Evolutionary conservation across 2,329 filamentous ascomycete species (phyloP).

Genomic region (Dactylellina drechsleri): DNA sequence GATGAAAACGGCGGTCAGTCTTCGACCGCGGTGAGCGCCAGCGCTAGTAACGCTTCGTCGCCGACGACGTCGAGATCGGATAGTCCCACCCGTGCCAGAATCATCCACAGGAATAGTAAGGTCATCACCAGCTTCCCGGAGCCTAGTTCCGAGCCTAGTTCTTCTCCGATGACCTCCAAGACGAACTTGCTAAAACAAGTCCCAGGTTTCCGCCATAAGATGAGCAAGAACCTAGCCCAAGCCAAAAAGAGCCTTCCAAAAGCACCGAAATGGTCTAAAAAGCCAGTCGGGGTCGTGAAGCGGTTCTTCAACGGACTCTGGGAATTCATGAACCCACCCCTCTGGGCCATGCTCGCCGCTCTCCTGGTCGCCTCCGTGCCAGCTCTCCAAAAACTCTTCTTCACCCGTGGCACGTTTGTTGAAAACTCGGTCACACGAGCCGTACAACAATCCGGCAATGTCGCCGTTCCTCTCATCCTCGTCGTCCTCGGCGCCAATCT

Average conservation of each 20-base stretch:
- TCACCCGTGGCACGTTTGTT: conserved; percentile 86
- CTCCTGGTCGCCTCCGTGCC: conserved; percentile 91
- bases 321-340: conserved; percentile 97
- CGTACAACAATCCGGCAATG: conserved; percentile 82
- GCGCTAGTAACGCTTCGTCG: conserved; percentile 37
- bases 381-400: conserved; percentile 82
- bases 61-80: conserved; percentile 47
- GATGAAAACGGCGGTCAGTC: conserved; percentile 22
- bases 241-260: conserved; percentile 34
- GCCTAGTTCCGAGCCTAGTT: conserved; percentile 13
- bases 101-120: conserved; percentile 34
- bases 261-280: conserved; percentile 43
- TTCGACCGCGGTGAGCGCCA: conserved; percentile 42
- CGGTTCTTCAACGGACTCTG: conserved; percentile 75
- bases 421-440: conserved; percentile 92
- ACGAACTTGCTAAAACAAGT: conserved; percentile 44
- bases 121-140: conserved; percentile 53
- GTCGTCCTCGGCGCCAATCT: conserved; percentile 95
- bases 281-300: conserved; percentile 40
- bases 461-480: conserved; percentile 92
- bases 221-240: conserved; percentile 42
- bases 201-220: conserved; percentile 37
- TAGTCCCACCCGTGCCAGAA: conserved; percentile 32
- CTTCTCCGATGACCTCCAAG: conserved; percentile 37
- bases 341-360: conserved; percentile 96